phyloP scores from a whole-genome alignment of 257 asterid genomes.

The Solanum pimpinellifolium region DNA sequence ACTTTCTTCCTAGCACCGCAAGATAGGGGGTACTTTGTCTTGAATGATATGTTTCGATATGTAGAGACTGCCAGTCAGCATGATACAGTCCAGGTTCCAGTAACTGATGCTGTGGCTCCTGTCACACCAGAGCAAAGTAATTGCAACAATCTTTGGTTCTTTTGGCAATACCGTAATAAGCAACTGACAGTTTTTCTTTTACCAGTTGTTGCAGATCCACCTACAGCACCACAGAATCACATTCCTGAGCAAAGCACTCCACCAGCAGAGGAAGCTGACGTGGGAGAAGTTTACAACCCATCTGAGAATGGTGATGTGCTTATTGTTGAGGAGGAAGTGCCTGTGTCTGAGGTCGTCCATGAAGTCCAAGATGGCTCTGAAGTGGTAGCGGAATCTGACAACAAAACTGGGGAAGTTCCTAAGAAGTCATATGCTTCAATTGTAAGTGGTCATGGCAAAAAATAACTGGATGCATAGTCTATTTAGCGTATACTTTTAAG shows the following conservation, averaged over 20 bases:
- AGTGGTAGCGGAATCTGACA: conserved; percentile 35
- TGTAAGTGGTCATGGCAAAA: conserved; percentile 36
- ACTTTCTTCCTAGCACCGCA: conserved; percentile 95
- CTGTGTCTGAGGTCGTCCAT: conserved; percentile 71
- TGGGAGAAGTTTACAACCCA: conserved; percentile 67
- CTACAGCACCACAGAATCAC: conserved; percentile 39
- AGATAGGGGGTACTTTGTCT: conserved; percentile 79
- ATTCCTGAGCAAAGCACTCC: conserved; percentile 40
- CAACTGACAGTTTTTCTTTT: background rate
- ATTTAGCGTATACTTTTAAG: background rate
- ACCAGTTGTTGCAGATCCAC: conserved; percentile 22
- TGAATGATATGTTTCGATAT: conserved; percentile 80
- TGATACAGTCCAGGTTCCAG: conserved; percentile 18
- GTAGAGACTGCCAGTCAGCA: conserved; percentile 23
- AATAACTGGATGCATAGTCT: background rate
- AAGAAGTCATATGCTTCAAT: conserved; percentile 93
- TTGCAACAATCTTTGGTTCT: background rate
- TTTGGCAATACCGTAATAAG: background rate
- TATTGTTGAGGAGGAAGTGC: conserved; percentile 51
- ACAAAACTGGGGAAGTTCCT: conserved; percentile 50
- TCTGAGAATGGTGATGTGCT: conserved; percentile 58
- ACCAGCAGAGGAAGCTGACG: conserved; percentile 43
- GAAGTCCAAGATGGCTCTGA: conserved; percentile 40
- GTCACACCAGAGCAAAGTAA: conserved; percentile 54
- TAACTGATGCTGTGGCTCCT: conserved; percentile 33